Evolutionary conservation across 257 asterid genomes (phyloP).

Genomic region (Scutellaria barbata): DNA sequence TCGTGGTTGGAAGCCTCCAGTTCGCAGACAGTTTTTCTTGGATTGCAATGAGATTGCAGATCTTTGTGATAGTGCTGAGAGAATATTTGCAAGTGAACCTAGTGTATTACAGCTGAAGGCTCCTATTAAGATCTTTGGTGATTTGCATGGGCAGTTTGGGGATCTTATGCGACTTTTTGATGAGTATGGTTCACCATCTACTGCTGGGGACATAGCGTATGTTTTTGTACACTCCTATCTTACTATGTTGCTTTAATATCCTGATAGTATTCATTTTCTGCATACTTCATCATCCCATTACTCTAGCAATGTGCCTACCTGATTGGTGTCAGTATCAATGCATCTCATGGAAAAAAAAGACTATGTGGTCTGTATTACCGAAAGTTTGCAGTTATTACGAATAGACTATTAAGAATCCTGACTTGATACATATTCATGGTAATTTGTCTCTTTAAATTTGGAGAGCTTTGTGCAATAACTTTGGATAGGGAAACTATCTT

Average conservation of each 20-base stretch:
- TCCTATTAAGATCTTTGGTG: constrained; percentile 97
- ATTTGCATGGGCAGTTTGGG: constrained; percentile 98
- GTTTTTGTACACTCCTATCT: constrained; percentile 37
- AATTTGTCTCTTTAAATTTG: background rate
- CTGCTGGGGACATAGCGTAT: constrained; percentile 99
- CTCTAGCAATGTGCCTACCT: constrained; percentile 12
- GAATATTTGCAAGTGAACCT: constrained; percentile 91
- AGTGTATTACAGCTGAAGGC: constrained; percentile 94
- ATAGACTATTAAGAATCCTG: background rate
- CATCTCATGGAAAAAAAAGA: background rate
- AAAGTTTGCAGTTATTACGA: background rate
- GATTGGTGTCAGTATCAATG: constrained; percentile 13
- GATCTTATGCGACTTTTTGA: constrained; percentile 99
- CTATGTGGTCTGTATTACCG: background rate
- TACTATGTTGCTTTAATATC: constrained; percentile 10
- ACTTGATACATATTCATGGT: background rate
- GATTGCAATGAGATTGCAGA: constrained; percentile 98
- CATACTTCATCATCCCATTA: constrained; percentile 14
- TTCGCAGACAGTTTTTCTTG: constrained; percentile 92
- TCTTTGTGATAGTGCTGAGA: constrained; percentile 97
- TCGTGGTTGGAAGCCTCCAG: constrained; percentile 99
- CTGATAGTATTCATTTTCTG: constrained; percentile 4
- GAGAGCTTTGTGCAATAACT: background rate
- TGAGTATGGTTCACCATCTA: constrained; percentile 99
- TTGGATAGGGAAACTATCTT: background rate